Conservation (phyloP, 306 rosid species). For the Vigna hirtella region DNA sequence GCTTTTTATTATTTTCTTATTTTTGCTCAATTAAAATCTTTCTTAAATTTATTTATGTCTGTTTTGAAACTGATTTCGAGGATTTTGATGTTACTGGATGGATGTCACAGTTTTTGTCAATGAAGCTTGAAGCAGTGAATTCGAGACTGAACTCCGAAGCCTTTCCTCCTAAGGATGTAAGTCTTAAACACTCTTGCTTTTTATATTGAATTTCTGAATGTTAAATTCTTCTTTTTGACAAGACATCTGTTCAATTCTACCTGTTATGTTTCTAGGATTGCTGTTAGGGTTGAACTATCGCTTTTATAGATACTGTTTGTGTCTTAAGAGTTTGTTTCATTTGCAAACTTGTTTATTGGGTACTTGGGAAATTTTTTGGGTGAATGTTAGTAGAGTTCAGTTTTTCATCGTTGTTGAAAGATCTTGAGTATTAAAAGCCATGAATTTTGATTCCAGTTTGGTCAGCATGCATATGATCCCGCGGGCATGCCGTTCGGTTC, state of each 20-base stretch:
- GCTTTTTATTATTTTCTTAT: slow-evolving; percentile 16
- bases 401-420: slow-evolving; percentile 29
- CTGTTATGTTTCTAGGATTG: not conserved
- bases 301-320: not conserved
- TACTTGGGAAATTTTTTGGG: not conserved
- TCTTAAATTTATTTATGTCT: not conserved
- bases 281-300: slow-evolving; percentile 13
- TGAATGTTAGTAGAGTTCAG: slow-evolving; percentile 3
- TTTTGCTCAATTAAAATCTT: not conserved
- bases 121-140: slow-evolving; percentile 94
- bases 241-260: not conserved
- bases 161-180: slow-evolving; percentile 84
- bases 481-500: slow-evolving; percentile 65
- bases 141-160: slow-evolving; percentile 71
- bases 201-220: slow-evolving; percentile 6
- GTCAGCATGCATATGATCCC: slow-evolving; percentile 72
- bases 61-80: slow-evolving; percentile 6
- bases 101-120: slow-evolving; percentile 86
- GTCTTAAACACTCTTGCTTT: slow-evolving; percentile 26
- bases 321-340: not conserved
- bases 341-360: not conserved
- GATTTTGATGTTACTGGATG: slow-evolving; percentile 43
- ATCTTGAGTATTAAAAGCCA: slow-evolving; percentile 39
- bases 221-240: slow-evolving; percentile 10
- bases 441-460: slow-evolving; percentile 56